Evolutionary conservation across 345 rosid species (phyloP).

Genomic region (Fremontodendron californicum): DNA sequence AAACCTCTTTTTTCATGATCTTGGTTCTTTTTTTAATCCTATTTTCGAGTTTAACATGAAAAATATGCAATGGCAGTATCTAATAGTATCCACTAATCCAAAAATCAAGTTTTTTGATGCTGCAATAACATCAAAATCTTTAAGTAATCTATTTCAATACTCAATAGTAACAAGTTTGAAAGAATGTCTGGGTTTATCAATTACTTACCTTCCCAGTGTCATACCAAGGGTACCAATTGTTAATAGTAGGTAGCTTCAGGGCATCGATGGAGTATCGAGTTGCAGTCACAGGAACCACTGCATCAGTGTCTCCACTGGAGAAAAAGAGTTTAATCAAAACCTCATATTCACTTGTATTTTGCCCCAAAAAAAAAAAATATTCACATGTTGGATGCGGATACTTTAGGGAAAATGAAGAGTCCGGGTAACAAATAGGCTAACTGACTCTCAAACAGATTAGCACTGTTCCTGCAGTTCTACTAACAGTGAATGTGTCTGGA

Average conservation of each 20-base stretch:
- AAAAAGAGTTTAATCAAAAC: conserved; percentile 24
- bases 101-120: no score
- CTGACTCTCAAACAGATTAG: background rate
- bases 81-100: no score
- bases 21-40: background rate
- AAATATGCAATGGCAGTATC: background rate
- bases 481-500: background rate
- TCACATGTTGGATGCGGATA: no score
- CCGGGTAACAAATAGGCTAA: no score
- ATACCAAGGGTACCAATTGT: conserved; percentile 90
- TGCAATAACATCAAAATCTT: background rate
- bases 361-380: background rate
- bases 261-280: conserved; percentile 85
- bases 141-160: no score
- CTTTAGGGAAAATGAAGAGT: no score
- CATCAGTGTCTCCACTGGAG: conserved; percentile 84
- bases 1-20: background rate
- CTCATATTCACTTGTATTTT: background rate
- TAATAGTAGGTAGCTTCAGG: conserved; percentile 54
- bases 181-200: background rate
- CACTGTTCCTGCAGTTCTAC: background rate
- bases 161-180: background rate
- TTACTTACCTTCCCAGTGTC: conserved; percentile 49
- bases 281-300: conserved; percentile 84
- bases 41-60: background rate